Percentiles rank a stretch among this genome's conserved stretches.
These are phyloP conservation scores for Fagopyrum esculentum DNA, from an alignment of 148 eudicot genomes.

Conservation along the genomic window DNA sequence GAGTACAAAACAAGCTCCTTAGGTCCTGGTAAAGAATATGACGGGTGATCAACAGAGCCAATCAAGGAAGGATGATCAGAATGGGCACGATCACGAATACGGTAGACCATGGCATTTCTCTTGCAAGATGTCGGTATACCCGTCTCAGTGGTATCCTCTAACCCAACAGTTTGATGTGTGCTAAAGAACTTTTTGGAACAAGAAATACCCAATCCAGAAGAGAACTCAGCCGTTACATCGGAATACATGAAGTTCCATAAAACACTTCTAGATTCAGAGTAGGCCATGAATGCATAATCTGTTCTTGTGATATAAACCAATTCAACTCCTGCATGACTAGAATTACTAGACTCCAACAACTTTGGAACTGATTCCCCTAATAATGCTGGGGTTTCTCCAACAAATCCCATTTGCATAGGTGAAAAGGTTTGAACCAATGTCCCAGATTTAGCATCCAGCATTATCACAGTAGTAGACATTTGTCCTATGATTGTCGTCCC, in stretches of 20 bases:
- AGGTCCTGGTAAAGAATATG: not conserved
- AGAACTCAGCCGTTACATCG: not conserved
- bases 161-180: not conserved
- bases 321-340: not conserved
- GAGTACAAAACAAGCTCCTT: constrained; percentile 9
- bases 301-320: constrained; percentile 12
- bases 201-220: not conserved
- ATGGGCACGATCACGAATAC: constrained; percentile 1
- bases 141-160: constrained; percentile 3
- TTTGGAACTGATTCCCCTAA: not conserved
- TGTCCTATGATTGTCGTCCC: constrained; percentile 7
- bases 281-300: constrained; percentile 13
- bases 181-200: constrained; percentile 6
- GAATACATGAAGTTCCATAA: constrained; percentile 13
- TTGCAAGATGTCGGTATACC: not conserved
- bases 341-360: constrained; percentile 7
- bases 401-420: constrained; percentile 4
- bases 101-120: not conserved
- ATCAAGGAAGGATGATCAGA: constrained; percentile 10
- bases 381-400: not conserved
- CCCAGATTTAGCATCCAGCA: constrained; percentile 1
- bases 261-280: constrained; percentile 8
- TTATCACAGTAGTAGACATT: constrained; percentile 6
- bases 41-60: not conserved
- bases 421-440: constrained; percentile 1